These are phyloP conservation scores for Neopestalotiopsis clavispora DNA, from an alignment of 2,329 filamentous ascomycete species.

Conservation along the genomic window DNA sequence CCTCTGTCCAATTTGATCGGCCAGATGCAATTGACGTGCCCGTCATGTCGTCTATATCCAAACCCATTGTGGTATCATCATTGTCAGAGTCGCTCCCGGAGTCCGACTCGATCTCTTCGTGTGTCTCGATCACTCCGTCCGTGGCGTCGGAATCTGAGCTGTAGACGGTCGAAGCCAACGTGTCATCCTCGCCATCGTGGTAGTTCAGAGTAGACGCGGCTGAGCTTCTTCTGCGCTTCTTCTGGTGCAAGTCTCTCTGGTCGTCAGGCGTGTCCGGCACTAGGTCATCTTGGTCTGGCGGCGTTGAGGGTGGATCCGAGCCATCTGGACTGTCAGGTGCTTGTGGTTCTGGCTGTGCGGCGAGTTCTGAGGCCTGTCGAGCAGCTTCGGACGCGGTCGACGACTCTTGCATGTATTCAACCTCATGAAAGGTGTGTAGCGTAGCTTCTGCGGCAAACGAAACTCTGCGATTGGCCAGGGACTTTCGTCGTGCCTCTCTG, in stretches of 20 bases:
- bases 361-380: constrained; percentile 70
- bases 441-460: constrained; percentile 98
- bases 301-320: constrained; percentile 65
- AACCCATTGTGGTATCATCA: constrained; percentile 76
- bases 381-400: constrained; percentile 81
- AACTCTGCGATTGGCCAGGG: constrained; percentile 88
- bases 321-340: constrained; percentile 43
- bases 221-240: constrained; percentile 67
- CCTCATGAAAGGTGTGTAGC: constrained; percentile 93
- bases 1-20: constrained; percentile 56
- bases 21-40: constrained; percentile 68
- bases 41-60: constrained; percentile 80
- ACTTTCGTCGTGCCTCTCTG: constrained; percentile 89
- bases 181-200: constrained; percentile 68
- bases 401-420: constrained; percentile 87
- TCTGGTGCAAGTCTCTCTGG: constrained; percentile 68
- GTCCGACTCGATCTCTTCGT: constrained; percentile 52
- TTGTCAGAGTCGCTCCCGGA: constrained; percentile 64
- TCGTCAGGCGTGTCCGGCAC: constrained; percentile 65
- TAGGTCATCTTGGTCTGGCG: constrained; percentile 65
- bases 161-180: constrained; percentile 78
- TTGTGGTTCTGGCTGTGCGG: constrained; percentile 33
- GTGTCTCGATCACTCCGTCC: constrained; percentile 60
- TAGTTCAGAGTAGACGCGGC: constrained; percentile 68
- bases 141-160: constrained; percentile 69